A percentile compares a stretch with the other conserved stretches of the same genome.
Evolutionary conservation across 805 yeast genomes (phyloP).

Genomic region (Saturnispora gosingensis): DNA sequence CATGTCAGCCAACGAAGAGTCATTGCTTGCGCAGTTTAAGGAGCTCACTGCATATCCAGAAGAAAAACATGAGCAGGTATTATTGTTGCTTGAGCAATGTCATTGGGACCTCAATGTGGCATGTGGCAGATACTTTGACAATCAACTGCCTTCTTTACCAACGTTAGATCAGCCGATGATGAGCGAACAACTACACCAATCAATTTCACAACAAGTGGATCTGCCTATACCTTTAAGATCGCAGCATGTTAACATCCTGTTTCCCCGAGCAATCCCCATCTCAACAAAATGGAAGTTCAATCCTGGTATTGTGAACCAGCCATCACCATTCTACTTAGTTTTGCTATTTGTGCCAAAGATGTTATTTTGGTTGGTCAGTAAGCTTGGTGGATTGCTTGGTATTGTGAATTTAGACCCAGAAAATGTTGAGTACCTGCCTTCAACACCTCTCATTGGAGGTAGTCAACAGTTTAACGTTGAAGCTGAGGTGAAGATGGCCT

Average conservation of each 20-base stretch:
- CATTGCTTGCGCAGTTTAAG: slow-evolving; percentile 38
- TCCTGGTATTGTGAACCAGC: slow-evolving; percentile 19
- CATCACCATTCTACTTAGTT: slow-evolving; percentile 35
- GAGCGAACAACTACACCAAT: background rate
- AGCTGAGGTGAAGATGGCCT: slow-evolving; percentile 12
- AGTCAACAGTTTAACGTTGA: slow-evolving; percentile 13
- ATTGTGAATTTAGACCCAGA: slow-evolving; percentile 24
- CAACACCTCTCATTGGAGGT: slow-evolving; percentile 14
- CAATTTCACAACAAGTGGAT: background rate
- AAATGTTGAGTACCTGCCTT: slow-evolving; percentile 23
- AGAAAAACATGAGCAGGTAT: slow-evolving; percentile 38
- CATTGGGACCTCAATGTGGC: slow-evolving; percentile 58
- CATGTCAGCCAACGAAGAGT: slow-evolving; percentile 30
- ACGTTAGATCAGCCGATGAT: background rate
- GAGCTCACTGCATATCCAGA: slow-evolving; percentile 39
- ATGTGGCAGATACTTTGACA: slow-evolving; percentile 53
- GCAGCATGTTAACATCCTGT: slow-evolving; percentile 19
- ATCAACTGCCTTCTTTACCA: slow-evolving; percentile 11
- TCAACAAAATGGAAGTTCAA: slow-evolving; percentile 30
- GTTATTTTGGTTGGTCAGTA: slow-evolving; percentile 25
- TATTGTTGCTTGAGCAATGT: slow-evolving; percentile 38
- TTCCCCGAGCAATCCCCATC: slow-evolving; percentile 30
- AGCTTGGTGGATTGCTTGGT: slow-evolving; percentile 32
- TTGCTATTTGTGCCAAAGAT: slow-evolving; percentile 49
- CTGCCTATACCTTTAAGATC: slow-evolving; percentile 14